Percentiles rank a stretch among this genome's conserved stretches.
phyloP scores from a whole-genome alignment of 352 stramenopile species.

The Phytophthora meadii region DNA sequence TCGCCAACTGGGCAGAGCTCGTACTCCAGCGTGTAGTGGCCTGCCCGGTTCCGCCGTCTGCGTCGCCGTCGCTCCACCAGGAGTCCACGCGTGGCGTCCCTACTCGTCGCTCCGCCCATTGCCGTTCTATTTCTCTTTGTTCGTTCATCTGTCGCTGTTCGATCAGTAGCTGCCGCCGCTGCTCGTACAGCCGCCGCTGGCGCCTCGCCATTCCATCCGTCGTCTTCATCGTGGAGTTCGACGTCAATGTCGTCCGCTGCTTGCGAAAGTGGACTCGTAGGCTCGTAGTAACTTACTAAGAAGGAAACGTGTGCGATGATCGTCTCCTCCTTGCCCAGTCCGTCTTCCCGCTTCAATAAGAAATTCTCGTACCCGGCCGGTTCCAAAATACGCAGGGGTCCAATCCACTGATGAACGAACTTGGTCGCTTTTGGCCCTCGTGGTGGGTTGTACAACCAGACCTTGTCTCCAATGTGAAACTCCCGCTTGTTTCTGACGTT shows the following conservation, averaged over 20 bases:
- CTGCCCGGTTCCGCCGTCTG: neutral
- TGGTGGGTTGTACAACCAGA: neutral
- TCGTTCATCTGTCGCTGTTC: neutral
- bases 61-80: neutral
- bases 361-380: neutral
- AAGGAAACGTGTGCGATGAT: slow-evolving; percentile 2
- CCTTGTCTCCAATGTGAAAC: neutral
- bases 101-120: neutral
- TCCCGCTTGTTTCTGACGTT: neutral
- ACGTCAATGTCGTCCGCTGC: neutral
- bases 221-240: neutral
- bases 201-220: neutral
- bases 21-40: slow-evolving; percentile 5
- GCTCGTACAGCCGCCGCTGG: neutral
- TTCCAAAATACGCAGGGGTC: neutral
- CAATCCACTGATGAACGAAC: slow-evolving; percentile 2
- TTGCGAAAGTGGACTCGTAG: neutral
- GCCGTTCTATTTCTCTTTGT: neutral
- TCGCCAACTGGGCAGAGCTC: neutral
- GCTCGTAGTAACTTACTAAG: neutral
- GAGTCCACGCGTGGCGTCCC: neutral
- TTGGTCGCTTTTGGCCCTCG: neutral
- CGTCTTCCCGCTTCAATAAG: neutral
- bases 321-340: neutral
- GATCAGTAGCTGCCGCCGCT: neutral